A percentile compares a stretch with the other conserved stretches of the same genome.
phyloP scores from a whole-genome alignment of 2,329 filamentous ascomycete genomes.

The Furcasterigmium furcatum region DNA sequence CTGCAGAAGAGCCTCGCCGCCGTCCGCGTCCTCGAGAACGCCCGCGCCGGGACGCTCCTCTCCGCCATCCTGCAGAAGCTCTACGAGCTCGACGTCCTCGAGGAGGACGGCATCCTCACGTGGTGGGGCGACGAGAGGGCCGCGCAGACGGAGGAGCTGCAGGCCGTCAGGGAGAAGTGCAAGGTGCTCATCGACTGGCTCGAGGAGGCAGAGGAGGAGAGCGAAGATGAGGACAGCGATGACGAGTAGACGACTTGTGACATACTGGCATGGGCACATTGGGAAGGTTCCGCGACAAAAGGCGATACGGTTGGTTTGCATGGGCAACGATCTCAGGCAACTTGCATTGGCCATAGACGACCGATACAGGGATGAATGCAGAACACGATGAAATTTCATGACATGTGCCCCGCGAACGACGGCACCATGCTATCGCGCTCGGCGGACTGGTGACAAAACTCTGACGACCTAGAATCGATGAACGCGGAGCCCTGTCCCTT shows the following conservation, averaged over 20 bases:
- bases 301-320: too few species aligned
- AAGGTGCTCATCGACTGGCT: conserved; percentile 80
- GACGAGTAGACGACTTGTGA: conserved; percentile 8
- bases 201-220: conserved; percentile 72
- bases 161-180: conserved; percentile 68
- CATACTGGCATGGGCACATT: too few species aligned
- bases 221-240: conserved; percentile 30
- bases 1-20: conserved; percentile 77
- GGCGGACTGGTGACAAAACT: too few species aligned
- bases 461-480: too few species aligned
- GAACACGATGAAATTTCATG: too few species aligned
- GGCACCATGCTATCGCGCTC: too few species aligned
- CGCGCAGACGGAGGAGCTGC: conserved; percentile 40
- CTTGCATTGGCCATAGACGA: too few species aligned
- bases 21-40: conserved; percentile 52
- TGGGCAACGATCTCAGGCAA: too few species aligned
- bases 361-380: too few species aligned
- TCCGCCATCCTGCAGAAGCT: conserved; percentile 79
- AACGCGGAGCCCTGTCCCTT: too few species aligned
- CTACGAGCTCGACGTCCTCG: conserved; percentile 78
- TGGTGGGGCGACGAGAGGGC: conserved; percentile 84
- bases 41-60: conserved; percentile 59
- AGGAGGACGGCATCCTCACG: conserved; percentile 81
- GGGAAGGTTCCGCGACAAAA: too few species aligned
- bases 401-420: too few species aligned